Conservation (phyloP, 345 rosid genomes). For the Erodium maritimum region DNA sequence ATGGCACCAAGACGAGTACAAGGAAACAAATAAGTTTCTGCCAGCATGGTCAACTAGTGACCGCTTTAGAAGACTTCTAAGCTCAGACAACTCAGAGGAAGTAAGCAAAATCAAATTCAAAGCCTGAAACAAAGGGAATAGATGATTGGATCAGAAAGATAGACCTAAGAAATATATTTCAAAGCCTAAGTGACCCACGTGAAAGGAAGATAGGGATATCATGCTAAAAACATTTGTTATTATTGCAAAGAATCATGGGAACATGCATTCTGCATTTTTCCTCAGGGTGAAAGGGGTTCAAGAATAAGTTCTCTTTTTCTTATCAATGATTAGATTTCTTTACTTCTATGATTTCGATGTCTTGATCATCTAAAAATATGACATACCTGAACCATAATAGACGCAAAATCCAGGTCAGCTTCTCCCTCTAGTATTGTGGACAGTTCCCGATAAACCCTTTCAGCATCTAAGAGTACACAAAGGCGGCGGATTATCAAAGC, state of each 20-base stretch:
- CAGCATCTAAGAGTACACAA: constrained; percentile 90
- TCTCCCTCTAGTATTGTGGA: constrained; percentile 94
- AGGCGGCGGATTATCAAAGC: constrained; percentile 89
- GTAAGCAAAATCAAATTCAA: constrained; percentile 93
- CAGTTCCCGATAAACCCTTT: constrained; percentile 81
- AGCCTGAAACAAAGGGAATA: constrained; percentile 47
- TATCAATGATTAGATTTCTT: no score
- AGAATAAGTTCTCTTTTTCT: no score
- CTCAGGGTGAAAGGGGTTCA: no score
- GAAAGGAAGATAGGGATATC: neutral
- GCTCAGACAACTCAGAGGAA: constrained; percentile 75
- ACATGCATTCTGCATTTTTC: no score
- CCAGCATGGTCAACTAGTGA: constrained; percentile 73
- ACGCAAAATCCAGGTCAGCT: constrained; percentile 88
- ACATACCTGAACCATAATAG: constrained; percentile 94
- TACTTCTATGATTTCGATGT: no score
- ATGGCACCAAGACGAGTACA: constrained; percentile 98
- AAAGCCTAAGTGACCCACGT: neutral
- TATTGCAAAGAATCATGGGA: neutral
- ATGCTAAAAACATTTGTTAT: neutral
- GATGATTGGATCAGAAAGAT: neutral
- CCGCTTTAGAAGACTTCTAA: constrained; percentile 70
- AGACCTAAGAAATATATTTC: neutral
- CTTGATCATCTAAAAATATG: neutral
- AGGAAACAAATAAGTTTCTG: constrained; percentile 64